These are phyloP conservation scores for Xylaria sp. DNA, from an alignment of 2,329 filamentous ascomycete species.

Conservation along the genomic window DNA sequence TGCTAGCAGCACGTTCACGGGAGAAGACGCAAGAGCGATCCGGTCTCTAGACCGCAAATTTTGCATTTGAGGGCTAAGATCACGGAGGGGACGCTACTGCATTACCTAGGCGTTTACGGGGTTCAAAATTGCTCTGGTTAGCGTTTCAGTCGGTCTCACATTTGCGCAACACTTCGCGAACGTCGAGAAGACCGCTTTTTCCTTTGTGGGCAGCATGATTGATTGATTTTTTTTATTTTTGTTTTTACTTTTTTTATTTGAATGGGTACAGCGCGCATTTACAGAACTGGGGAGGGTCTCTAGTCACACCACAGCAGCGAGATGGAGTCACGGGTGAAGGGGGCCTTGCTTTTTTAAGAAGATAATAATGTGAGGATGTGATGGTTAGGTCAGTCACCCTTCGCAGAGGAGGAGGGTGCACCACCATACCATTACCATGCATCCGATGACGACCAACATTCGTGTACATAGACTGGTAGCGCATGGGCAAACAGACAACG, in stretches of 20 bases:
- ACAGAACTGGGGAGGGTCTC: not conserved
- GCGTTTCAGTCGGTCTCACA: constrained; percentile 10
- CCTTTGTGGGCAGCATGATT: not conserved
- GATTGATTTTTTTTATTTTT: not conserved
- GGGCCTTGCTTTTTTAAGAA: not conserved
- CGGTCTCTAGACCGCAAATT: constrained; percentile 67
- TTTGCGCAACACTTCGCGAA: not conserved
- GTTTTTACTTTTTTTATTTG: not conserved
- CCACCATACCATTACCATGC: too few species aligned
- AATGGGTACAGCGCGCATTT: constrained; percentile 3
- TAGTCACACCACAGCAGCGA: not conserved
- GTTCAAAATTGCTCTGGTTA: constrained; percentile 20
- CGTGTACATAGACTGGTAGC: constrained; percentile 13
- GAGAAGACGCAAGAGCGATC: constrained; percentile 66
- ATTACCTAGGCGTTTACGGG: constrained; percentile 30
- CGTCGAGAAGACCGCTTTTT: not conserved
- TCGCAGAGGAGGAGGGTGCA: too few species aligned
- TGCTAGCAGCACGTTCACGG: constrained; percentile 37
- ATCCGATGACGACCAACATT: too few species aligned
- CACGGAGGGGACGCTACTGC: constrained; percentile 9
- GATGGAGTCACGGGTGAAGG: constrained; percentile 16
- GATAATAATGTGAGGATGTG: not conserved
- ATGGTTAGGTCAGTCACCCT: not conserved
- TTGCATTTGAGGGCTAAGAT: constrained; percentile 36
- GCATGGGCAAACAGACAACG: constrained; percentile 2